Base-by-base conservation (phyloP, 148 eudicot genomes). In the Polygonum aviculare region DNA sequence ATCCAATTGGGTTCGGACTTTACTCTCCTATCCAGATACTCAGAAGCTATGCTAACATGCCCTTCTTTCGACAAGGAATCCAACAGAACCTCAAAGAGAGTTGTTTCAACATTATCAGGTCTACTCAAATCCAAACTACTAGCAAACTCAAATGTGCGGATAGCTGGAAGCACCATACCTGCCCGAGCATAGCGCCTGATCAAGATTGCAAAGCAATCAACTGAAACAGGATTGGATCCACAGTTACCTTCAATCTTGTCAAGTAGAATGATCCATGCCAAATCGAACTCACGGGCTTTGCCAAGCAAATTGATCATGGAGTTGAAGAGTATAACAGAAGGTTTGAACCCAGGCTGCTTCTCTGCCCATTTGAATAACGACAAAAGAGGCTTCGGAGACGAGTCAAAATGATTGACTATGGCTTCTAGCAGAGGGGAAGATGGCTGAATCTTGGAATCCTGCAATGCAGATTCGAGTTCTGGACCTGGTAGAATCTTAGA, bases 61-160 rank as follows among this genome's bases (percentile, higher is more conserved):
- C 93, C 88, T 75, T 85, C 91, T 81, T 83, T 90, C 76, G 93
- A 90, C 63, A 93, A 81, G n/a, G 91, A 84, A 76, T 85, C 91
- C 54, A 93, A 63, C 55, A 93, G 82, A 63, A 86, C 78, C 74
- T 84, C 88, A 73, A 90, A 81, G 60, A 93, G 52, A 77, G 75
- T 75, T 52, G 83, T 74, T 69, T 76, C 84, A 12, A 33, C 40
- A 15, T 74, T 73, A 7, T 77, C 77, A 78, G 57, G 22, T 18
- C 12, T 18, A 72, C 72, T 76, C 12, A 73, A 76, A n/a, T 85
- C 85, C 78, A 89, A 69, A 82, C 38, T 77, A 39, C 70, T 73
- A 35, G 84, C 90, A 77, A 85, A 85, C 79, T 89, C 86, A 74
- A 79, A 85, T 4, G 88, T 76, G 67, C 80, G 81, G 80, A 90